phyloP scores from a whole-genome alignment of 495 filamentous ascomycete genomes.

The Talaromyces stipitatus region DNA sequence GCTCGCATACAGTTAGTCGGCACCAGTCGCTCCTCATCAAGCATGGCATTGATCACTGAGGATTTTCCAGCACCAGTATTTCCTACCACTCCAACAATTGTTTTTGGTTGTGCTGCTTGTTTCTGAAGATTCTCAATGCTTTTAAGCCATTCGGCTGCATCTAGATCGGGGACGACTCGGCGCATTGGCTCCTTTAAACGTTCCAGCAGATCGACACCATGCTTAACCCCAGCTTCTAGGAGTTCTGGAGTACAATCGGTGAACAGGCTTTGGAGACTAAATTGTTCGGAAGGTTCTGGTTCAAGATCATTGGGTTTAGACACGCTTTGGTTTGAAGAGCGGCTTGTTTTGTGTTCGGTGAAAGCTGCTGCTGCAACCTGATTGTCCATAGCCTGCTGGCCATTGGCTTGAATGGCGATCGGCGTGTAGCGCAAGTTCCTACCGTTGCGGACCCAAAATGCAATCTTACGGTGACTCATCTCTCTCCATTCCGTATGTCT shows the following conservation, averaged over 20 bases:
- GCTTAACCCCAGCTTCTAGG: conserved; percentile 1
- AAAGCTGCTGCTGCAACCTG: background rate
- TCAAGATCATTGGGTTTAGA: background rate
- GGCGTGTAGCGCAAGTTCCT: background rate
- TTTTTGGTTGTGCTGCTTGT: conserved; percentile 27
- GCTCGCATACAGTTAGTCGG: conserved; percentile 55
- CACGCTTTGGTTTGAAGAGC: background rate
- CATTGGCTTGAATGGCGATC: background rate
- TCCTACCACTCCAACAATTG: conserved; percentile 51
- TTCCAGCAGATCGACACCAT: conserved; percentile 2
- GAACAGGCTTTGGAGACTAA: background rate
- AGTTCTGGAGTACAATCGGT: background rate
- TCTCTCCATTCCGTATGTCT: background rate
- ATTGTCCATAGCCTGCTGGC: background rate
- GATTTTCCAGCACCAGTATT: conserved; percentile 54
- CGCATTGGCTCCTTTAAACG: background rate
- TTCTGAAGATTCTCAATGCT: conserved; percentile 11
- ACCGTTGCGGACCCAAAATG: background rate
- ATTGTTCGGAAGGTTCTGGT: background rate
- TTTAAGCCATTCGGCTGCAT: background rate
- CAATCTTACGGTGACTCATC: background rate
- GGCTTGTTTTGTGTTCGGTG: background rate
- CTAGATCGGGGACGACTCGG: background rate
- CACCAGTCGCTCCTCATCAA: conserved; percentile 46
- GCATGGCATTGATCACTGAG: conserved; percentile 51